Evolutionary conservation across 1,284 basidiomycete genomes (phyloP), one percentile per base, ranked within the genome.

Genomic region (Rhodotorula sp.): DNA sequence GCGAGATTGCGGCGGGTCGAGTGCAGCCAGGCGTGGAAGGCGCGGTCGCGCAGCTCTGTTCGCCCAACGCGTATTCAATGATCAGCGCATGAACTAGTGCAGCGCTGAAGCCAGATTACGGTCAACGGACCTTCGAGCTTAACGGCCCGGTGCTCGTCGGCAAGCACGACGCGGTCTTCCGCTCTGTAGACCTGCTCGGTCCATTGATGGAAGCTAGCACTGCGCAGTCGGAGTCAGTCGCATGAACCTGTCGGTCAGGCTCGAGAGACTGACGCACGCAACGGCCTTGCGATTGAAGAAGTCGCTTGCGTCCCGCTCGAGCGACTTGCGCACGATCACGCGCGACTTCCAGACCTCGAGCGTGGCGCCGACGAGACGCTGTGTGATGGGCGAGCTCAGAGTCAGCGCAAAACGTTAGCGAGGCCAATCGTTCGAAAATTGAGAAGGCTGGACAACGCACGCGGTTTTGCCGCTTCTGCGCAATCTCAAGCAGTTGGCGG

Each of bases 31-130:
- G 45, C 27, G 16, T 60, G 66, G 46, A 75, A 75, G 0, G 50
- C 5, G 23, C 63, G 46, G n/a, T 65, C 70, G 27, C 61, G 60
- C 8, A 71, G 53, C 42, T 73, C 74, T 75, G 53, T 12, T 4
- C 2, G 42, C 41, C 44, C 41, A 19, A 10, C 10, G 16, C n/a
- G 65, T 27, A 41, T 45, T 27, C 27, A 14, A 25, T 4, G 34
- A 57, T 25, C 27, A 48, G 27, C 53, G 57, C n/a, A 44, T 23
- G 44, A 34, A 23, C 23, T 17, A 10, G n/a, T 10, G 45, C 25
- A 21, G 27, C 21, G 12, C 42, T 0, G 14, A 34, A 42, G 41
- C 12, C 21, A 50, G 25, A n/a, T 57, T 13, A 41, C 34, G 21
- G 8, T 21, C 19, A 49, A 23, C 48, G 4, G 12, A 73, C 74